Evolutionary conservation across 768 basidiomycete species (phyloP), one percentile per base, ranked within the genome.

Genomic region (Lactifluus subvellereus): DNA sequence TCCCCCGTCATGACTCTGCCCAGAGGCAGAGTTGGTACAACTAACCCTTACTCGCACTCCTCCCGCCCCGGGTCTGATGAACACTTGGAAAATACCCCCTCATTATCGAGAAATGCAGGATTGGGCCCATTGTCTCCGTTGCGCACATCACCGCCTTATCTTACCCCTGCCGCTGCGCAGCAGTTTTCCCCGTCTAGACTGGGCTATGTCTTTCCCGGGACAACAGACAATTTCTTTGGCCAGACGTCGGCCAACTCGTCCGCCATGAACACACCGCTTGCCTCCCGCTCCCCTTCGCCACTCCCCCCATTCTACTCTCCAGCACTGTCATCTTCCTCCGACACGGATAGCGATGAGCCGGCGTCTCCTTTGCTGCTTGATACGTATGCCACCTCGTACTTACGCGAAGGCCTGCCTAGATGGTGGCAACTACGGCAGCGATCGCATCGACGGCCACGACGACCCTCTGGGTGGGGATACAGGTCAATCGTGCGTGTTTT

Each of bases 241-340:
- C 59, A 33, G 22, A 33, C 60, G 4, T 75, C 75, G 1, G 59
- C 70, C 22, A 71, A 67, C 47, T 74, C 75, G 2, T 72, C 75
- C 27, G 71, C 71, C 18, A 69, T 73, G 53, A 72, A 68, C 37
- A 80, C 85, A 0, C 84, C 87, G n/a, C 64, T 81, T 14, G 81
- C 80, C n/a, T 87, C 88, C 9, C 83, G 86, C 54, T 76, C 82
- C 13, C 69, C 78, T 14, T 88, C 88, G 0, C 88, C 87, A 7
- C 73, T 80, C 11, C 82, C 83, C 42, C 78, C 80, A 56, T 82
- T 82, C 67, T 79, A 80, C 69, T 72, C 81, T 42, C 76, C 78
- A 11, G 74, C 82, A 40, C 82, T 83, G 6, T 81, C 82, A 37
- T 84, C 80, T 68, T 74, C 77, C 18, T 85, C 84, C 27, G 86